Conservation (phyloP, 2,329 filamentous ascomycete species). For the Cercospora nicotianae region DNA sequence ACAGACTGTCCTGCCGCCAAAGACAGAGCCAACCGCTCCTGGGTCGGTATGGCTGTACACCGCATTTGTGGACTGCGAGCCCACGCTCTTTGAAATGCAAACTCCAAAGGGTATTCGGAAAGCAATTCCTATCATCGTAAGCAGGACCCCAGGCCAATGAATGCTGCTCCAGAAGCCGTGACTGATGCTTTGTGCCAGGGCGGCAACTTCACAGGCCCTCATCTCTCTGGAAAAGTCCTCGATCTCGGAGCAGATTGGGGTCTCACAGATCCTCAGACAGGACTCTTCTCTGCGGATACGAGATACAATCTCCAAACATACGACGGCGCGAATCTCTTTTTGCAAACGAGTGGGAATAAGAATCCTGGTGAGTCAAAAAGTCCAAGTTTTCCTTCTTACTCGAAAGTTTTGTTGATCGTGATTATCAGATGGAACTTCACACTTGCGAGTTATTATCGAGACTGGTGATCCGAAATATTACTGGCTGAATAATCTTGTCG, state of each 20-base stretch:
- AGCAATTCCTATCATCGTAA: slow-evolving; percentile 33
- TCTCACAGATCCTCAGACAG: slow-evolving; percentile 35
- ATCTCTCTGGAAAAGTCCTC: slow-evolving; percentile 35
- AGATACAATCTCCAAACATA: slow-evolving; percentile 42
- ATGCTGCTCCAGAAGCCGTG: background rate
- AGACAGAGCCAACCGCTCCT: slow-evolving; percentile 22
- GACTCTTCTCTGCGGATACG: slow-evolving; percentile 39
- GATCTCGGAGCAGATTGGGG: slow-evolving; percentile 44
- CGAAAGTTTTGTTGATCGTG: background rate
- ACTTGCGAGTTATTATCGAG: slow-evolving; percentile 40
- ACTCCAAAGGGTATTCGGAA: slow-evolving; percentile 33
- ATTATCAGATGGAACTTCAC: slow-evolving; percentile 28
- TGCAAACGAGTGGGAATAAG: slow-evolving; percentile 38
- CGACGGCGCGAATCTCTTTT: slow-evolving; percentile 39
- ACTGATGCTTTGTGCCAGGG: slow-evolving; percentile 3
- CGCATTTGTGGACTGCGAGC: slow-evolving; percentile 30
- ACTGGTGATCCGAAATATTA: slow-evolving; percentile 39
- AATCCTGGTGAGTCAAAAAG: slow-evolving; percentile 21
- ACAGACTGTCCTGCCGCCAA: slow-evolving; percentile 14
- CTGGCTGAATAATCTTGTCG: slow-evolving; percentile 43
- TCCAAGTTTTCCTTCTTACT: background rate
- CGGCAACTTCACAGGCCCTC: slow-evolving; percentile 37
- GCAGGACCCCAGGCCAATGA: background rate
- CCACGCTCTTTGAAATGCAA: slow-evolving; percentile 30
- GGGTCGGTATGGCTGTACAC: slow-evolving; percentile 36